Evolutionary conservation across 2,329 filamentous ascomycete genomes (phyloP), one percentile per base, ranked within the genome.

Genomic region (Hypoxylon sp.): DNA sequence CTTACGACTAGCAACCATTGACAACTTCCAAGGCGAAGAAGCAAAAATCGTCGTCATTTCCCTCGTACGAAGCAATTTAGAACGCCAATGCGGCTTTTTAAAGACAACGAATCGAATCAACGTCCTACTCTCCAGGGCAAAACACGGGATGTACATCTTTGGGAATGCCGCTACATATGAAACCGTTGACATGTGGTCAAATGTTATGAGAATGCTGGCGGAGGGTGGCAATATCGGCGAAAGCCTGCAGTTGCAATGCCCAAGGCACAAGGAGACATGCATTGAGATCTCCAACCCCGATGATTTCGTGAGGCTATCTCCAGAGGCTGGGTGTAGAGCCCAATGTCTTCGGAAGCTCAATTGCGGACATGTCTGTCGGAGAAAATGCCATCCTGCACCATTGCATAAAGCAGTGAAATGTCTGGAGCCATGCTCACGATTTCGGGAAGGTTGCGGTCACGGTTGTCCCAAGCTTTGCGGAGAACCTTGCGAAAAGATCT

Each of bases 11-110:
- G 84, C 86, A 0, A 90, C 86, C 0, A 79, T 90, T 0, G 86
- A 90, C 65, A 91, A 90, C 56, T 91, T 90, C 48, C 87, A 92
- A 61, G 89, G 88, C 0, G 88, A 92, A 64, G 88, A 92, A 62
- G 84, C 83, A 1, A 86, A 88, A 40, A 72, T 92, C 7, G 75
- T 92, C 0, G 73, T 92, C 2, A 73, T 91, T 0, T 89, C 85
- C 0, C 72, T 92, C 0, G 87, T 90, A 0, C 79, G 88, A 34
- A 89, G 87, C 69, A 92, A 91, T 58, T 53, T 65, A 0, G 61
- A 78, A 7, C 71, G 69, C 6, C 80, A 78, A 5, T 78, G 79
- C 11, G 89, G 88, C 0, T 92, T 91, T 52, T 72, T 92, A 1
- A 78, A 72, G 15, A 86, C 83, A 0, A 71, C 77, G 0, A 89